Evolutionary conservation across 2,329 filamentous ascomycete genomes (phyloP).

Genomic region (Cadophora gregata): DNA sequence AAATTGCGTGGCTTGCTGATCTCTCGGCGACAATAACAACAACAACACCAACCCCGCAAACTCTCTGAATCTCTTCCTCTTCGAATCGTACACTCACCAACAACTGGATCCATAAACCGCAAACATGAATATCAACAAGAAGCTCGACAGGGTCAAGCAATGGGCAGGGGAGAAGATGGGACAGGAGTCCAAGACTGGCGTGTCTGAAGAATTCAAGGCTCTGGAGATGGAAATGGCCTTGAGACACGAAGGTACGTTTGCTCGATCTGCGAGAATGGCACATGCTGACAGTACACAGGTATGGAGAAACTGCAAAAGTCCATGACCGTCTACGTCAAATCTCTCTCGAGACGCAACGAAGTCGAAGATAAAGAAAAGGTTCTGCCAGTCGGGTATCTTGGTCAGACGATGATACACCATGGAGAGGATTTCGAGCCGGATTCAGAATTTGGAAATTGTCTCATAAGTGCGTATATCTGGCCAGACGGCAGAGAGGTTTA

Average conservation of each 20-base stretch:
- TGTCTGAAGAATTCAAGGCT: constrained; percentile 89
- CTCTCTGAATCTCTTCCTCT: constrained; percentile 9
- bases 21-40: constrained; percentile 21
- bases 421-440: constrained; percentile 92
- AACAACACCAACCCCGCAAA: constrained; percentile 19
- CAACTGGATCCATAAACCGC: constrained; percentile 24
- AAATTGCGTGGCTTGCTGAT: constrained; percentile 26
- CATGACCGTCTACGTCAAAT: constrained; percentile 87
- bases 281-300: constrained; percentile 58
- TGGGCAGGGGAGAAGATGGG: constrained; percentile 99
- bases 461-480: constrained; percentile 61
- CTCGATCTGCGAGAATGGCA: not conserved
- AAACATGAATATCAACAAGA: constrained; percentile 65
- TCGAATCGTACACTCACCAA: constrained; percentile 17
- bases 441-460: constrained; percentile 88
- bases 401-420: constrained; percentile 84
- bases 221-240: constrained; percentile 90
- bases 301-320: constrained; percentile 90
- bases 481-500: not conserved
- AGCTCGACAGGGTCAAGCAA: constrained; percentile 94
- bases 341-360: constrained; percentile 82
- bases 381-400: constrained; percentile 78
- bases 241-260: constrained; percentile 77
- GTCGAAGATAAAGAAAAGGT: constrained; percentile 87
- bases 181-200: constrained; percentile 82